phyloP scores from a whole-genome alignment of 1,284 basidiomycete genomes.

The Wolfiporia cocos region DNA sequence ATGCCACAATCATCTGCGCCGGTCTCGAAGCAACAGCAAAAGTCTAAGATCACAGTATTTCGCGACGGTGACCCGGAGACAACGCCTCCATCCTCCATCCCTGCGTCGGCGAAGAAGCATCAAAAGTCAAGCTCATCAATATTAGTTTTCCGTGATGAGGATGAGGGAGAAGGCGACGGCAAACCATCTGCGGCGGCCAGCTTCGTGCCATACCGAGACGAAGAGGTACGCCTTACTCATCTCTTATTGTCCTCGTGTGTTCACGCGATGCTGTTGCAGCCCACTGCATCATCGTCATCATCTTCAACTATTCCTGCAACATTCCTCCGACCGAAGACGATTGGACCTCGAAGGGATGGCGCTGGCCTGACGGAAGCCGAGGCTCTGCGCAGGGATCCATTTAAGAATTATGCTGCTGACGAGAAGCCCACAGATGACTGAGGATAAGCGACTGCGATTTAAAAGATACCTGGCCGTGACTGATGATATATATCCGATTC shows the following conservation, averaged over 20 bases:
- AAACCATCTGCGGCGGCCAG: slow-evolving; percentile 29
- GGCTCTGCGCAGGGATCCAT: slow-evolving; percentile 66
- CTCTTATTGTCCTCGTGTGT: not conserved
- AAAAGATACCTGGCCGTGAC: too few relatives aligned
- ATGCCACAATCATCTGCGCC: not conserved
- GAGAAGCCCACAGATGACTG: slow-evolving; percentile 19
- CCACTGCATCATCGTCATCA: slow-evolving; percentile 21
- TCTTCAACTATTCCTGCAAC: slow-evolving; percentile 32
- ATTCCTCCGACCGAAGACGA: slow-evolving; percentile 54
- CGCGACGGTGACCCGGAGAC: slow-evolving; percentile 19
- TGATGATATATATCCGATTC: too few relatives aligned
- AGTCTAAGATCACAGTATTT: slow-evolving; percentile 18
- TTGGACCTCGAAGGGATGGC: slow-evolving; percentile 23
- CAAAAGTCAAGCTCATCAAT: not conserved
- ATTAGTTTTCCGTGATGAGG: not conserved
- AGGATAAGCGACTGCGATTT: too few relatives aligned
- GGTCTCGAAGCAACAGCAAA: slow-evolving; percentile 8
- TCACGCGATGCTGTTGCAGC: slow-evolving; percentile 15
- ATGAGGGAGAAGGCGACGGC: not conserved
- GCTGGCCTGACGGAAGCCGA: slow-evolving; percentile 54
- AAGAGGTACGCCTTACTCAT: slow-evolving; percentile 35
- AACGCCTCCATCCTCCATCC: slow-evolving; percentile 10
- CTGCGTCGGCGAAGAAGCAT: slow-evolving; percentile 29
- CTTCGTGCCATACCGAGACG: slow-evolving; percentile 65
- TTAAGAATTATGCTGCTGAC: slow-evolving; percentile 58